These are phyloP conservation scores for Exophiala viscosa DNA, from an alignment of 2,329 filamentous ascomycete genomes.

Conservation along the genomic window DNA sequence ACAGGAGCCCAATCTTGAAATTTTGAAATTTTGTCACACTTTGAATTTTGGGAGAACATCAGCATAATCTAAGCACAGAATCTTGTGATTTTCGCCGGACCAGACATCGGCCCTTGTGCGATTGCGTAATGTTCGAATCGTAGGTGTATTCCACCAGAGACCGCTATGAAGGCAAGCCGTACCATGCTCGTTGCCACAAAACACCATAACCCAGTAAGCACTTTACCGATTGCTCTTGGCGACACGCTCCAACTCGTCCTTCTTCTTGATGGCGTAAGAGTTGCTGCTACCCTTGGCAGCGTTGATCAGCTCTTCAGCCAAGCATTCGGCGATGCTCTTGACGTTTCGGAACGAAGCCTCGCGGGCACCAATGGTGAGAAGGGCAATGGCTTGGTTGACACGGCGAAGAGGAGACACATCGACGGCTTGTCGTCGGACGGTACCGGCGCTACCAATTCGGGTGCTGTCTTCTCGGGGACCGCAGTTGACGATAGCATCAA, in stretches of 20 bases:
- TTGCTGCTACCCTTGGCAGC: constrained; percentile 99
- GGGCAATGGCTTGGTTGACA: constrained; percentile 99
- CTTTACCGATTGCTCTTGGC: constrained; percentile 99
- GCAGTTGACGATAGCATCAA: constrained; percentile 99
- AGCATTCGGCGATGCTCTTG: constrained; percentile 99
- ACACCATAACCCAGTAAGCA: constrained; percentile 7
- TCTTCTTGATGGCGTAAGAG: constrained; percentile 99
- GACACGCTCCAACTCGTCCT: constrained; percentile 99
- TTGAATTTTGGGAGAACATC: constrained; percentile 16
- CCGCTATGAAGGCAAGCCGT: constrained; percentile 13
- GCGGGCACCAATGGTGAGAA: constrained; percentile 97
- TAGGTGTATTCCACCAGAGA: constrained; percentile 7
- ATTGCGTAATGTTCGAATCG: constrained; percentile 1
- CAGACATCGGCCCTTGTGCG: constrained; percentile 1
- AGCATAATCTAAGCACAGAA: constrained; percentile 12
- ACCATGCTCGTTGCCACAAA: constrained; percentile 15
- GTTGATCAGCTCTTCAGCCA: constrained; percentile 99
- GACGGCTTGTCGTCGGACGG: constrained; percentile 99
- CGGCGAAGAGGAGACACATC: constrained; percentile 99
- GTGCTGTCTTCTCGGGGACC: constrained; percentile 99
- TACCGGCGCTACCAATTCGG: constrained; percentile 98
- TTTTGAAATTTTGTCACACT: constrained; percentile 6
- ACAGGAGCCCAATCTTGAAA: not conserved
- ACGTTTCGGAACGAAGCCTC: constrained; percentile 99
- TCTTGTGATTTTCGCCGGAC: constrained; percentile 6